Percentiles rank a stretch among this genome's conserved stretches.
These are phyloP conservation scores for Aaosphaeria arxii DNA, from an alignment of 2,329 filamentous ascomycete species.

Conservation along the genomic window DNA sequence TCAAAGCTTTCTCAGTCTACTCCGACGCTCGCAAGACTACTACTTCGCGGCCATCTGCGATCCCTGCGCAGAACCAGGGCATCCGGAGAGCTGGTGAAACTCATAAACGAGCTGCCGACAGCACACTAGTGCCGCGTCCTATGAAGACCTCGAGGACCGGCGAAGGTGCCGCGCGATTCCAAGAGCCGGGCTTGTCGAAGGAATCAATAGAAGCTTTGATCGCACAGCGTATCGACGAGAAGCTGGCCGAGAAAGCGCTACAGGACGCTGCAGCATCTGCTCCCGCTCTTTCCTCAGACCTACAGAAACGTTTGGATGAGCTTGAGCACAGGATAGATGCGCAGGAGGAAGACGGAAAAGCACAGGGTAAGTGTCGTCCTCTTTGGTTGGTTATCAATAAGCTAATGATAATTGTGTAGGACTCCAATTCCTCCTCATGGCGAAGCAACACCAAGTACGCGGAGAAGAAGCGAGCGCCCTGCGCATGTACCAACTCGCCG, in stretches of 20 bases:
- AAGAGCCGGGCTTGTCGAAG: conserved; percentile 44
- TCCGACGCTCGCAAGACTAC: conserved; percentile 55
- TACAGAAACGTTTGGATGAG: conserved; percentile 77
- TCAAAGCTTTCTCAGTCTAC: conserved; percentile 84
- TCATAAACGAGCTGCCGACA: conserved; percentile 44
- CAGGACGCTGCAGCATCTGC: conserved; percentile 52
- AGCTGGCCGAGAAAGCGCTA: conserved; percentile 71
- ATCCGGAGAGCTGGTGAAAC: conserved; percentile 34
- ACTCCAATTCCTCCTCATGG: conserved; percentile 82
- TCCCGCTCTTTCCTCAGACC: conserved; percentile 65
- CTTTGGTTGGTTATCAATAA: background rate
- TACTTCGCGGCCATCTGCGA: conserved; percentile 23
- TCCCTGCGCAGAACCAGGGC: conserved; percentile 31
- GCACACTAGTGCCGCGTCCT: conserved; percentile 35
- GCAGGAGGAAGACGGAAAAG: conserved; percentile 66
- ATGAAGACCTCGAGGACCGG: conserved; percentile 36
- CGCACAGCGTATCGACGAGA: conserved; percentile 86
- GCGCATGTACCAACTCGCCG: conserved; percentile 80
- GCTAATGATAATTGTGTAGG: background rate
- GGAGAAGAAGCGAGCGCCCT: conserved; percentile 77
- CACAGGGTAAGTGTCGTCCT: conserved; percentile 60
- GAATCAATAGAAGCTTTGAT: conserved; percentile 78
- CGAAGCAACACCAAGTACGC: conserved; percentile 81
- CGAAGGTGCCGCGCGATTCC: conserved; percentile 31
- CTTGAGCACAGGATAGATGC: conserved; percentile 82